Base-by-base conservation (phyloP, 1,139 yeast genomes). In the Saccharomyces hybrid region DNA sequence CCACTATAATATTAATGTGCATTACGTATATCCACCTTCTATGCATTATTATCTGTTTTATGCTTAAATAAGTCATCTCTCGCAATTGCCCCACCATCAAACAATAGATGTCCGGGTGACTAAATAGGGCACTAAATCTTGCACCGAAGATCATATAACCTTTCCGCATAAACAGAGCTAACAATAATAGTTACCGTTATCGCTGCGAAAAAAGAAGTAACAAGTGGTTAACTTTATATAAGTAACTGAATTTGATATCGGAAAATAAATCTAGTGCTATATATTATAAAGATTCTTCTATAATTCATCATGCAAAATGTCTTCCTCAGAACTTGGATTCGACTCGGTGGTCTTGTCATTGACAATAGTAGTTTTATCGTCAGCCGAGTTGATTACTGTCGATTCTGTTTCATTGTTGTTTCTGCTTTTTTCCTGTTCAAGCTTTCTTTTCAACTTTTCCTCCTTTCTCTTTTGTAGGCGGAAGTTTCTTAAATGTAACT, bases 391-490 rank as follows among this genome's bases (percentile, higher is more conserved):
- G 9, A 34, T 11, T 14, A 11, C 31, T 16, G n/a, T 28, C 29
- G 50, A 5, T 14, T 19, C 31, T 29, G 54, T 51, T 31, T 32
- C 28, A 29, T 34, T 29, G 5, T 16, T 16, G n/a, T 46, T 48
- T 13, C 32, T n/a, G 23, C 31, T 47, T 14, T 51, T 46, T 41
- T 47, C 48, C 26, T 55, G 55, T 16, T 54, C 55, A 13, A 52
- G 27, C 48, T 54, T 52, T 38, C 57, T 60, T 49, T 52, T 56
- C 47, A 53, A 52, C 29, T 57, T 61, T 52, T 60, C 62, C 47
- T 60, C 64, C 52, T 59, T 60, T 54, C 66, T 64, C 59, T 57
- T 63, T 11, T 55, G 46, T 2, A 61, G 61, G 38, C 64, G 59
- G n/a, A 62, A 54, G 29, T 60, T 56, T 52, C 68, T 62, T 44